These are phyloP conservation scores for Xanthoconium separans DNA, from an alignment of 1,284 basidiomycete species.

Conservation along the genomic window DNA sequence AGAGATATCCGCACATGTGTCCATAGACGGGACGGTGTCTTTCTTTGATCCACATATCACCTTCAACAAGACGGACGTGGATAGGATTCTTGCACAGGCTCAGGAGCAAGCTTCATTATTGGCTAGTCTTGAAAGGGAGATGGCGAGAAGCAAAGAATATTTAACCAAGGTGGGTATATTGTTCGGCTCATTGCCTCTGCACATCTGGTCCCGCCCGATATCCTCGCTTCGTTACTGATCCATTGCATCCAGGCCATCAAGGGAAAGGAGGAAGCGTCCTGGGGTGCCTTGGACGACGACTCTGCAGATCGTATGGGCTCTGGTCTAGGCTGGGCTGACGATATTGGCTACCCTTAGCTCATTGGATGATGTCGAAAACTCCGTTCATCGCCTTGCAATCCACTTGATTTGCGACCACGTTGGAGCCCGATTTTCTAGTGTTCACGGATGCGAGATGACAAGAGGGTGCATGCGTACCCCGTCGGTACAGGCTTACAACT, in stretches of 20 bases:
- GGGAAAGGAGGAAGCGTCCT: constrained; percentile 31
- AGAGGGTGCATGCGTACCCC: too few relatives aligned
- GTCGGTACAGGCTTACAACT: too few relatives aligned
- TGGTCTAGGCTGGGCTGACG: constrained; percentile 26
- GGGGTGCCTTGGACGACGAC: constrained; percentile 32
- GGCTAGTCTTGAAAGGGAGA: constrained; percentile 51
- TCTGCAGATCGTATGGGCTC: constrained; percentile 22
- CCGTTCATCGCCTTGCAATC: not conserved
- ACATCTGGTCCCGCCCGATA: not conserved
- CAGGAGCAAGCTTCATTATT: constrained; percentile 57
- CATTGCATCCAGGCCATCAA: constrained; percentile 26
- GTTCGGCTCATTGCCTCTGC: not conserved
- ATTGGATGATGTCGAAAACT: not conserved
- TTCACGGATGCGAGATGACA: too few relatives aligned
- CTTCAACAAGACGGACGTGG: constrained; percentile 65
- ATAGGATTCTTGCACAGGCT: constrained; percentile 59
- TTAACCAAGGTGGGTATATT: constrained; percentile 52
- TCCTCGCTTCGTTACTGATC: not conserved
- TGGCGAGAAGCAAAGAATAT: constrained; percentile 64
- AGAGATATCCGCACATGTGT: constrained; percentile 66
- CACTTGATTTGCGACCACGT: not conserved
- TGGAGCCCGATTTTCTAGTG: not conserved
- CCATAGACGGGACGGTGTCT: constrained; percentile 64
- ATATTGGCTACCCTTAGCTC: constrained; percentile 22
- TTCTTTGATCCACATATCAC: constrained; percentile 62